phyloP scores from a whole-genome alignment of 352 stramenopile genomes.

The Phytophthora chlamydospora region DNA sequence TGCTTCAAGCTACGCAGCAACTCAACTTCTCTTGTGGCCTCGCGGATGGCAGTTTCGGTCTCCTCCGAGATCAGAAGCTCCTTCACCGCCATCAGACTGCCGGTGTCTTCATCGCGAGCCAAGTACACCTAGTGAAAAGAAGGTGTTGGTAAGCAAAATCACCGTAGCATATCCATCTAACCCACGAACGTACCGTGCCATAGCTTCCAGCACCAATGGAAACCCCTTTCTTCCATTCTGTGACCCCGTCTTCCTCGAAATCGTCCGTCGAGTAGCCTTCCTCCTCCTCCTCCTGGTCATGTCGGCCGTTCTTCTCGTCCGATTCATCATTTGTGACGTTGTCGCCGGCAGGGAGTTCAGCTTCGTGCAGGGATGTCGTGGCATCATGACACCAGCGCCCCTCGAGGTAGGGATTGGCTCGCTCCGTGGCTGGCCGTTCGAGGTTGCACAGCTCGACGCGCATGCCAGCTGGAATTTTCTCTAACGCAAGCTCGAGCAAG shows the following conservation, averaged over 20 bases:
- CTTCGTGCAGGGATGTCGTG: slow-evolving; percentile 12
- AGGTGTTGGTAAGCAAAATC: not conserved
- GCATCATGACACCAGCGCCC: slow-evolving; percentile 15
- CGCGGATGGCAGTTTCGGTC: slow-evolving; percentile 39
- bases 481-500: slow-evolving; percentile 5
- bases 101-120: slow-evolving; percentile 90
- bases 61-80: slow-evolving; percentile 55
- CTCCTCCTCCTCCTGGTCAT: slow-evolving; percentile 14
- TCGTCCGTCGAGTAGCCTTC: slow-evolving; percentile 49
- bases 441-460: slow-evolving; percentile 15
- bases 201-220: slow-evolving; percentile 70
- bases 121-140: slow-evolving; percentile 73
- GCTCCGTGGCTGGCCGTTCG: slow-evolving; percentile 10
- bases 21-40: slow-evolving; percentile 82
- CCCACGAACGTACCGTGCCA: slow-evolving; percentile 46
- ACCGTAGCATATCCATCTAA: slow-evolving; percentile 51
- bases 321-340: not conserved
- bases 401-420: slow-evolving; percentile 5
- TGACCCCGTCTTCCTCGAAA: slow-evolving; percentile 58
- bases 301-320: slow-evolving; percentile 13
- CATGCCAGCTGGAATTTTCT: slow-evolving; percentile 6
- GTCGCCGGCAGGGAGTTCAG: not conserved
- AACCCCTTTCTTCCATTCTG: slow-evolving; percentile 64
- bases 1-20: slow-evolving; percentile 88
- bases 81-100: slow-evolving; percentile 88